These are phyloP conservation scores for Candida adriatica DNA, from an alignment of 805 yeast genomes.

Conservation along the genomic window DNA sequence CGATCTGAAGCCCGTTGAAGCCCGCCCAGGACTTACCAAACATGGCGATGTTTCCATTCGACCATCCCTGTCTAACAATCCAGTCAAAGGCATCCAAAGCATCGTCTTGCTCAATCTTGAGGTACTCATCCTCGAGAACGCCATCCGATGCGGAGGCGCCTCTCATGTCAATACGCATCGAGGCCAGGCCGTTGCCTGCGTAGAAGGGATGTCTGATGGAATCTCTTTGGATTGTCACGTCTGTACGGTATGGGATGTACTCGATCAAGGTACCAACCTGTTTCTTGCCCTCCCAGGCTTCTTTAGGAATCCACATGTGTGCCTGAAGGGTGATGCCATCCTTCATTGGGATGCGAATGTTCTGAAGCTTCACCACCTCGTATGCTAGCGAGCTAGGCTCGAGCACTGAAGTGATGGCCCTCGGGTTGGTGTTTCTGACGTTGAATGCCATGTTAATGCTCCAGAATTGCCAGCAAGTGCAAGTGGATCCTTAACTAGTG, in stretches of 20 bases:
- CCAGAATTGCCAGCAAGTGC: too few species aligned
- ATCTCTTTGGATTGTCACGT: constrained; percentile 39
- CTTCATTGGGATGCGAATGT: constrained; percentile 31
- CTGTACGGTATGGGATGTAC: constrained; percentile 39
- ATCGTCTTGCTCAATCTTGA: constrained; percentile 38
- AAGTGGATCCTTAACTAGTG: too few species aligned
- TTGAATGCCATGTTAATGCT: constrained; percentile 40
- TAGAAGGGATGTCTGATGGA: constrained; percentile 39
- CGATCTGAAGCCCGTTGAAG: constrained; percentile 39
- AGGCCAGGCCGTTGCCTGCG: constrained; percentile 40
- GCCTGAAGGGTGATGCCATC: constrained; percentile 35
- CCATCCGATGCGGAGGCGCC: constrained; percentile 40
- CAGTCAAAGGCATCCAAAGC: constrained; percentile 36
- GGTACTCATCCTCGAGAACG: constrained; percentile 33
- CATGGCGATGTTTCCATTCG: constrained; percentile 40
- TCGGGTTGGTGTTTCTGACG: constrained; percentile 29
- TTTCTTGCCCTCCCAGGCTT: constrained; percentile 23
- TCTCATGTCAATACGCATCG: constrained; percentile 40
- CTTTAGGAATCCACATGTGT: constrained; percentile 38
- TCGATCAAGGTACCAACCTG: constrained; percentile 35
- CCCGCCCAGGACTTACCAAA: constrained; percentile 47
- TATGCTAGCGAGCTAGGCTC: constrained; percentile 24
- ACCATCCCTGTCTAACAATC: constrained; percentile 35
- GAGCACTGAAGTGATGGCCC: constrained; percentile 19
- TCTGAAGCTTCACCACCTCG: constrained; percentile 27